Evolutionary conservation across 805 yeast genomes (phyloP), one percentile per base, ranked within the genome.

Genomic region (Saturnispora quitensis): DNA sequence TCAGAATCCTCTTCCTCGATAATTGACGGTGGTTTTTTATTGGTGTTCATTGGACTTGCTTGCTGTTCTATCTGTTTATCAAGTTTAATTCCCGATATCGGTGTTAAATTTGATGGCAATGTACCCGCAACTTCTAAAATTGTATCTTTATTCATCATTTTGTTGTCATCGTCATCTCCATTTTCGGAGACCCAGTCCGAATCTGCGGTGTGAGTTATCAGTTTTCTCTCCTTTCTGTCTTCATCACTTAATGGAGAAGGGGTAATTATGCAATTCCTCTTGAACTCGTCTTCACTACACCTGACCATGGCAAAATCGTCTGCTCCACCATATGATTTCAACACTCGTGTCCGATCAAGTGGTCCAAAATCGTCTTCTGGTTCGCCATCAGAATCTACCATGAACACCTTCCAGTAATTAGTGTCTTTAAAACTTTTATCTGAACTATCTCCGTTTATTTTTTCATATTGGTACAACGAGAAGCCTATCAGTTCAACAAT

Each of bases 321-420:
- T 50, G 82, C 84, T 20, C 52, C 52, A 24, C 89, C 86, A 64
- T 89, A 87, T 0, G 91, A 80, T 2, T 81, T 71, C 27, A 93
- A 71, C 4, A 71, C 60, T 50, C 90, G 72, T 0, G 78, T 74
- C 56, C 97, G 71, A 44, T 85, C 91, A 51, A 93, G 70, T 1
- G 90, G 80, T 1, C 98, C 98, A 70, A 93, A 90, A 49, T 89
- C 87, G 58, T 95, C 99, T 50, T 88, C 89, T 38, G 86, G 83
- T 48, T 95, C 97, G 7, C 91, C 91, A 63, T 90, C 97, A 48
- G 91, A 98, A 64, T 93, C 99, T 1, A 86, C 89, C 22, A 91
- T 73, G 52, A 86, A 86, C 34, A 91, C 62, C 50, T 83, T 74
- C 93, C 95, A 89, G 53, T 68, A 66, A 59, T 85, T 84, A 0